These are phyloP conservation scores for Botrytis pseudocinerea DNA, from an alignment of 2,329 filamentous ascomycete species.

Conservation along the genomic window DNA sequence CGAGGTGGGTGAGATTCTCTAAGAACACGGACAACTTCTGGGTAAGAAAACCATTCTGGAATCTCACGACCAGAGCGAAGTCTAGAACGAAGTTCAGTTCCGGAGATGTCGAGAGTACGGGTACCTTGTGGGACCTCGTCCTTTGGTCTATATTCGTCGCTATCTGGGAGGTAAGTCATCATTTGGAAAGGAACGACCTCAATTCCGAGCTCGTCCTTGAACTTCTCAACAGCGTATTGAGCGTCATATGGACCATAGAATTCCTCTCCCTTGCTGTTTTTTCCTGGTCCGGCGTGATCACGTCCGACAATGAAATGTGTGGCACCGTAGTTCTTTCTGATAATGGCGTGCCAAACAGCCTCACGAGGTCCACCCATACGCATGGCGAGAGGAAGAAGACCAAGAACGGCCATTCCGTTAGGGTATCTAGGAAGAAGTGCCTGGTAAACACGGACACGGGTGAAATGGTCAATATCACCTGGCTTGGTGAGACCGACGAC, in stretches of 20 bases:
- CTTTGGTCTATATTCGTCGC: conserved; percentile 92
- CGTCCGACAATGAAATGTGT: conserved; percentile 99
- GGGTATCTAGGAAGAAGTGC: conserved; percentile 94
- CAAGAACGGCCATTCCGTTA: conserved; percentile 97
- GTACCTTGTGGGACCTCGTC: conserved; percentile 83
- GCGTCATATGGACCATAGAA: conserved; percentile 99
- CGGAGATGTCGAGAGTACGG: conserved; percentile 85
- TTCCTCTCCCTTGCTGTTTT: conserved; percentile 95
- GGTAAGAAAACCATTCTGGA: conserved; percentile 99
- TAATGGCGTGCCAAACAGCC: conserved; percentile 99
- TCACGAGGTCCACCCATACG: conserved; percentile 98
- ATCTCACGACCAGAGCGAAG: conserved; percentile 91
- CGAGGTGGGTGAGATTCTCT: conserved; percentile 94
- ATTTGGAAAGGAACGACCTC: conserved; percentile 99
- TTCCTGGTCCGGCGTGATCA: conserved; percentile 96
- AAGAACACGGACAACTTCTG: conserved; percentile 94
- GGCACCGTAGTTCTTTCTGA: conserved; percentile 98
- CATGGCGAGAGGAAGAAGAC: conserved; percentile 94
- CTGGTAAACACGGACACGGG: conserved; percentile 97
- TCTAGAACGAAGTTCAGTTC: conserved; percentile 87
- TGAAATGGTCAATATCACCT: conserved; percentile 99
- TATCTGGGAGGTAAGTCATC: conserved; percentile 98
- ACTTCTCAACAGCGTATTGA: conserved; percentile 93
- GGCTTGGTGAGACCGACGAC: conserved; percentile 98
- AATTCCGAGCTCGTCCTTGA: conserved; percentile 94